Base-by-base conservation (phyloP, 768 basidiomycete genomes). In the Auricularia heimuer region DNA sequence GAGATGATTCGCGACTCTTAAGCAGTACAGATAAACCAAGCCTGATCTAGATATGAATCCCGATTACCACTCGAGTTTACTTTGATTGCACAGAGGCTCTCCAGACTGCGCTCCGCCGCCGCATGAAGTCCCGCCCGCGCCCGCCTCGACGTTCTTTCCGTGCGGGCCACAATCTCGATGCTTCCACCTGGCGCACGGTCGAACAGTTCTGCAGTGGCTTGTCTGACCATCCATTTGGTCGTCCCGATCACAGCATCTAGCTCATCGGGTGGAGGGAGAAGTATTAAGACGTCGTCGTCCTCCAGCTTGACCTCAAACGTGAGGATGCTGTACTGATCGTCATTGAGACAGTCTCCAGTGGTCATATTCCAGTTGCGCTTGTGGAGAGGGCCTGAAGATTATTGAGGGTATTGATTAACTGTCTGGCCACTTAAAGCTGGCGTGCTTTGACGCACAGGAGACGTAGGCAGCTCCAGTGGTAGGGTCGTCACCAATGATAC, bases 241-340 rank as follows among this genome's bases (percentile, higher is more conserved):
- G 83, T 87, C 1, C 85, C 86, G 34, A 90, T 80, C n/a, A 84
- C 77, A 0, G 76, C 78, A 68, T 89, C 85, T 1, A 89, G 77
- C 18, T 82, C 82, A 0, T 78, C 75, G 0, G 74, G 65, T 2
- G 81, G 79, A 0, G 85, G 84, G 0, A 87, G 80, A 16, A 85
- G 80, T 3, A 85, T 74, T 10, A 81, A 67, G n/a, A 86, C 72
- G 34, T 80, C 69, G 42, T 73, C 73, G 3, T 73, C 70, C 39
- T 81, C 79, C 61, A 78, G 77, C 60, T 80, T 80, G 35, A 81
- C 82, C 35, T 87, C 82, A 66, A 90, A 90, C 0, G 85, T 72
- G 65, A 87, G 75, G 64, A 89, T 83, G 62, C 79, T 78, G 73
- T 84, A 87, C 6, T 83, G 80, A 24, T 72, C 68, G 69, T 88